Conservation (phyloP, 2,329 filamentous ascomycete species). For the Beauveria sp. region DNA sequence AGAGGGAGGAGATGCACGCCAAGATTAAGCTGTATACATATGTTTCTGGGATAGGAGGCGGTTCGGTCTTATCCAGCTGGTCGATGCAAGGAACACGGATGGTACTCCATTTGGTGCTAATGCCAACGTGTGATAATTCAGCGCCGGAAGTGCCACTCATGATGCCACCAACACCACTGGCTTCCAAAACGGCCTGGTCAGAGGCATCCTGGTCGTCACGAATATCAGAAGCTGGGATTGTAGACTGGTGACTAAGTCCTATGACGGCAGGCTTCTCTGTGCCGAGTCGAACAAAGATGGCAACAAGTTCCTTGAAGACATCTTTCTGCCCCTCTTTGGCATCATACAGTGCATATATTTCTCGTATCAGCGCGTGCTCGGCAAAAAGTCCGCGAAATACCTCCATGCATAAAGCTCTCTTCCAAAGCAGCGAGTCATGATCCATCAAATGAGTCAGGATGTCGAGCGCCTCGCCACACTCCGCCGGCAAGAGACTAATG, state of each 20-base stretch:
- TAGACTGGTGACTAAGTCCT: constrained; percentile 82
- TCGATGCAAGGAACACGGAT: constrained; percentile 85
- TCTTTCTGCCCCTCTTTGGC: constrained; percentile 61
- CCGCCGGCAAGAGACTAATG: constrained; percentile 62
- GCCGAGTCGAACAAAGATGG: constrained; percentile 83
- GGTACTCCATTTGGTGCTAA: constrained; percentile 87
- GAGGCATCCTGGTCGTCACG: constrained; percentile 50
- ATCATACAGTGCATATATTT: constrained; percentile 77
- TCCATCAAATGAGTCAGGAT: constrained; percentile 82
- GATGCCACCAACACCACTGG: constrained; percentile 78
- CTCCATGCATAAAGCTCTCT: constrained; percentile 83
- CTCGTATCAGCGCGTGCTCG: constrained; percentile 68
- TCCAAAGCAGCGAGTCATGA: constrained; percentile 78
- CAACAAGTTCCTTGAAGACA: constrained; percentile 74
- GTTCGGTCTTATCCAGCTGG: constrained; percentile 84
- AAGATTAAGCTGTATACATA: constrained; percentile 88
- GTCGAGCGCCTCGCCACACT: constrained; percentile 76
- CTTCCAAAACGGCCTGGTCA: constrained; percentile 84
- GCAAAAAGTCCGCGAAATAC: constrained; percentile 80
- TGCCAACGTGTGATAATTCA: constrained; percentile 63
- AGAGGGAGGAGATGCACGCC: constrained; percentile 81
- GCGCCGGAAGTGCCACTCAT: constrained; percentile 66
- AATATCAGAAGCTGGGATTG: constrained; percentile 58
- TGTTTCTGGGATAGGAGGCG: constrained; percentile 77
- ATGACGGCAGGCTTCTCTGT: constrained; percentile 87